phyloP scores from a whole-genome alignment of 1,139 yeast genomes.

The Taphrina deformans region DNA sequence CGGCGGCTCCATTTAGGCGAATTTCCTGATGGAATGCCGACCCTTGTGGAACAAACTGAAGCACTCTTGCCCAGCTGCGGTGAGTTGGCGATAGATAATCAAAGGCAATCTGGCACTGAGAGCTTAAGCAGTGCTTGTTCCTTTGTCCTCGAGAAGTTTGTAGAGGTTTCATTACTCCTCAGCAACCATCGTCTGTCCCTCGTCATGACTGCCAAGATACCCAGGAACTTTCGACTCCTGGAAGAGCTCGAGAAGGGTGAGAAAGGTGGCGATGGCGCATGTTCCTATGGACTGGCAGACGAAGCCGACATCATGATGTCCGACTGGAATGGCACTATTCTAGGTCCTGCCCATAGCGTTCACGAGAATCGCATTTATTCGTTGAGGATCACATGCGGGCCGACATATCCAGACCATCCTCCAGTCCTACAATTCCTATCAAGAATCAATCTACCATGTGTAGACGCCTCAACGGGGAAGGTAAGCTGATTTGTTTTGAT shows the following conservation, averaged over 20 bases:
- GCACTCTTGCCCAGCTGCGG: no score
- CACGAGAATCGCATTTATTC: constrained; percentile 94
- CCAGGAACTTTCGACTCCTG: constrained; percentile 34
- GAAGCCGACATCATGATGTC: constrained; percentile 91
- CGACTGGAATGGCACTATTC: constrained; percentile 90
- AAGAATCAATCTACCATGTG: constrained; percentile 87
- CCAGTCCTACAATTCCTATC: constrained; percentile 78
- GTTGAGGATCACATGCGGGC: constrained; percentile 76
- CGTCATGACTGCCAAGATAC: constrained; percentile 28
- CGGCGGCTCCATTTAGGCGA: neutral
- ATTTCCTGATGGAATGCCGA: neutral
- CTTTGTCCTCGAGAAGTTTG: no score
- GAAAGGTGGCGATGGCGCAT: constrained; percentile 96
- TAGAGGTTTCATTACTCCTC: no score
- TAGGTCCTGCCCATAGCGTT: constrained; percentile 84
- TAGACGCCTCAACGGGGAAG: constrained; percentile 62
- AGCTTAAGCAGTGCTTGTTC: no score
- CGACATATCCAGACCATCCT: constrained; percentile 82
- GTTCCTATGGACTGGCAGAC: constrained; percentile 87
- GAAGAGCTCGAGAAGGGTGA: constrained; percentile 81
- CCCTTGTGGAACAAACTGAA: neutral
- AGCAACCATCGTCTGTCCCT: neutral
- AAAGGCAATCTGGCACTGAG: no score
- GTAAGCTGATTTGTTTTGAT: no score
- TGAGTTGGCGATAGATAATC: no score